phyloP scores from a whole-genome alignment of 2,329 filamentous ascomycete genomes.

The Penicillium sp. region DNA sequence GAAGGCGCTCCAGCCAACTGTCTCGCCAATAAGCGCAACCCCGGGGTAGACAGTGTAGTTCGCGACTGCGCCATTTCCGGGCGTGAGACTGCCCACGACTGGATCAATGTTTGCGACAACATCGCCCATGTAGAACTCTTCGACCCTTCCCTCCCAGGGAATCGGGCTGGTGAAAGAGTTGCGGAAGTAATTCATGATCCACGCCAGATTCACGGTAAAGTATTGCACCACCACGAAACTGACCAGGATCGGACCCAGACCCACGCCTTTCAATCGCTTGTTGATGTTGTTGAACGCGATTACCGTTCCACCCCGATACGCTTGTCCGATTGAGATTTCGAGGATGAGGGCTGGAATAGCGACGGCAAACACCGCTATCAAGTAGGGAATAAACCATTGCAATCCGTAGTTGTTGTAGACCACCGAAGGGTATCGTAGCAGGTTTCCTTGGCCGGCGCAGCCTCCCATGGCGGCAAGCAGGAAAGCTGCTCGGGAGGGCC shows the following conservation, averaged over 20 bases:
- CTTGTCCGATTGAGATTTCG: slow-evolving; percentile 56
- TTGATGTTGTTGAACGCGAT: slow-evolving; percentile 59
- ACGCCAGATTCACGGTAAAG: slow-evolving; percentile 59
- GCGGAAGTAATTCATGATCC: slow-evolving; percentile 63
- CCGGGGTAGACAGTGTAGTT: slow-evolving; percentile 53
- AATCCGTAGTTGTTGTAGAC: slow-evolving; percentile 63
- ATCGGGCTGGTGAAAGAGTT: slow-evolving; percentile 58
- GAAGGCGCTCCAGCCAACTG: slow-evolving; percentile 60
- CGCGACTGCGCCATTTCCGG: slow-evolving; percentile 42
- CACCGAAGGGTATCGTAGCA: slow-evolving; percentile 60
- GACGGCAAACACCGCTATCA: slow-evolving; percentile 57
- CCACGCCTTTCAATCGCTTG: slow-evolving; percentile 56
- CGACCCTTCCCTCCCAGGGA: slow-evolving; percentile 54
- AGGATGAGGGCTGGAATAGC: slow-evolving; percentile 59
- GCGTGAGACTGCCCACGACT: slow-evolving; percentile 42
- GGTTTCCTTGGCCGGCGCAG: slow-evolving; percentile 60
- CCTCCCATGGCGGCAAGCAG: slow-evolving; percentile 62
- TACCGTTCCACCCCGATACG: slow-evolving; percentile 58
- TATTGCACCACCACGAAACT: slow-evolving; percentile 60
- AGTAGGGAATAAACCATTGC: slow-evolving; percentile 63
- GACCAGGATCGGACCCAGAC: slow-evolving; percentile 55
- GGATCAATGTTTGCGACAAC: slow-evolving; percentile 53
- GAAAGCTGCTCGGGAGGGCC: slow-evolving; percentile 58
- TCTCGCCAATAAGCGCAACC: slow-evolving; percentile 55
- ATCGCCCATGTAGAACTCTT: slow-evolving; percentile 56